Evolutionary conservation across 257 asterid genomes (phyloP).

Genomic region (Solanum tacnaense): DNA sequence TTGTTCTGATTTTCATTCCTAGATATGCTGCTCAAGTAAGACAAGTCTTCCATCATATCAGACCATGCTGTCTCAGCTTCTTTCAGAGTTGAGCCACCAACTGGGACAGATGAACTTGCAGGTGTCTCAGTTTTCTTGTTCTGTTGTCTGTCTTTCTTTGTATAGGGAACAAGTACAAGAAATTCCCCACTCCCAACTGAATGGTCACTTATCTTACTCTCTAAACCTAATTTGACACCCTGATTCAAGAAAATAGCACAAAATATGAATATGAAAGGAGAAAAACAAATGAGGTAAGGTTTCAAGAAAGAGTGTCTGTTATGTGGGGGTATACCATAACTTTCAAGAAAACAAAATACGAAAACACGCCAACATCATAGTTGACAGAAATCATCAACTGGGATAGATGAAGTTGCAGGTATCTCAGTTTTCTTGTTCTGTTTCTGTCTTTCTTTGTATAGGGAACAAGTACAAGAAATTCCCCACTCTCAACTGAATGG

Average conservation of each 20-base stretch:
- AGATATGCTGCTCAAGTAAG: constrained; percentile 25
- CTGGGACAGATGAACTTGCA: constrained; percentile 1
- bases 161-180: constrained; percentile 62
- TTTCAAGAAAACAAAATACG: neutral
- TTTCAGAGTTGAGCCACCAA: constrained; percentile 21
- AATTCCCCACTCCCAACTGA: constrained; percentile 42
- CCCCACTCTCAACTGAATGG: constrained; percentile 29
- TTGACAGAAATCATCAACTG: neutral
- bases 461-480: constrained; percentile 64
- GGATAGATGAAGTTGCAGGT: neutral
- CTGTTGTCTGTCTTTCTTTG: constrained; percentile 41
- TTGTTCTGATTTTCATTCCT: constrained; percentile 11
- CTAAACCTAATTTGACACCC: constrained; percentile 68
- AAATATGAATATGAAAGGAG: neutral
- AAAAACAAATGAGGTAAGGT: neutral
- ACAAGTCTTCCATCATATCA: constrained; percentile 63
- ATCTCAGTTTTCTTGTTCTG: constrained; percentile 21
- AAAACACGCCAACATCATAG: neutral
- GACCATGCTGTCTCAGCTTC: constrained; percentile 64
- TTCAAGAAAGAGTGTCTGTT: neutral
- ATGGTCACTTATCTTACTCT: constrained; percentile 39
- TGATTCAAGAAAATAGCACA: constrained; percentile 9
- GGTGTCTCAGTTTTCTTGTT: constrained; percentile 14
- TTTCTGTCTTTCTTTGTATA: constrained; percentile 41
- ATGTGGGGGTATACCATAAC: neutral